Evolutionary conservation across 176 grass and related monocot species (phyloP).

Genomic region (Urochloa ruziziensis): DNA sequence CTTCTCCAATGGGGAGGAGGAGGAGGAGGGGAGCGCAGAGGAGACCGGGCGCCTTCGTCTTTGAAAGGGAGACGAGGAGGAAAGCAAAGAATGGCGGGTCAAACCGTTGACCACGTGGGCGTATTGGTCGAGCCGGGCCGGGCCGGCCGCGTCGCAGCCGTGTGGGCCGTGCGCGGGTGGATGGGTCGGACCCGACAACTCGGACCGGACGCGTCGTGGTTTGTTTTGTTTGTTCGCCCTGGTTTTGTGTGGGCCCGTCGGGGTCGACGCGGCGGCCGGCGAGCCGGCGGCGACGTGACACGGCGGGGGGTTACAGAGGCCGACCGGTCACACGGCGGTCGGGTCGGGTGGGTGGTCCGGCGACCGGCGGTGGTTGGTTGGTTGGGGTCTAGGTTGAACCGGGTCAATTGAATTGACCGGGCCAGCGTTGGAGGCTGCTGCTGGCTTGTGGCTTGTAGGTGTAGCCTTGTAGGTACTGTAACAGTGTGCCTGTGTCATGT

Average conservation of each 20-base stretch:
- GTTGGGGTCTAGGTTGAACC: background rate
- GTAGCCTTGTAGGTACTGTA: too few species aligned
- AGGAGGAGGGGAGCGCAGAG: background rate
- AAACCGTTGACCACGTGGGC: slow-evolving; percentile 35
- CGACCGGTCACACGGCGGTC: background rate
- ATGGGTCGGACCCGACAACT: background rate
- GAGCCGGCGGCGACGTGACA: too few species aligned
- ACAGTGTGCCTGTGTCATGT: background rate
- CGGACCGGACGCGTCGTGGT: background rate
- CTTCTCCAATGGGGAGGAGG: background rate
- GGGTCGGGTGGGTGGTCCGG: background rate
- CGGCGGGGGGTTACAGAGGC: background rate
- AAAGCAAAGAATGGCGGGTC: background rate
- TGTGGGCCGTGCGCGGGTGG: background rate
- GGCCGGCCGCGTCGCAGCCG: background rate
- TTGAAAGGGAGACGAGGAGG: background rate
- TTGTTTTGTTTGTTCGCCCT: too few species aligned
- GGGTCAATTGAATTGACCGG: slow-evolving; percentile 2
- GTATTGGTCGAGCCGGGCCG: background rate
- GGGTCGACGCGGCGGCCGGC: background rate
- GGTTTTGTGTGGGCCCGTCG: background rate
- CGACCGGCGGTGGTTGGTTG: background rate
- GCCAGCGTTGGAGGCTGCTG: background rate
- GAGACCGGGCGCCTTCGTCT: background rate
- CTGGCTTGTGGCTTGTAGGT: background rate